Evolutionary conservation across 1,139 yeast genomes (phyloP), one percentile per base, ranked within the genome.

Genomic region (Nakaseomyces uthaithaninus): DNA sequence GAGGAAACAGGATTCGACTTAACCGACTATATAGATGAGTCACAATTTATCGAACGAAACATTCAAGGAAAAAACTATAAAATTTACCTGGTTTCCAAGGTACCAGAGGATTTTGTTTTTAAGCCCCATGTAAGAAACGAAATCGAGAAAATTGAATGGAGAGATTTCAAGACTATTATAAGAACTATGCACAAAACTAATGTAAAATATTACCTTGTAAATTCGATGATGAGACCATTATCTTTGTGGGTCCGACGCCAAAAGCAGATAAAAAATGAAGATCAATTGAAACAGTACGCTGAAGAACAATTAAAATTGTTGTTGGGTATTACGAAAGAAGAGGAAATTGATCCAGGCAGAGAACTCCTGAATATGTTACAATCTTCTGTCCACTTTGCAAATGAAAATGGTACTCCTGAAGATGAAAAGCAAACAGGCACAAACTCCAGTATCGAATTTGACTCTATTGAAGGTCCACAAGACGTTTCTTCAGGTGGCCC

Each of bases 1-100:
- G 99, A 93, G 64, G 99, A 93, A 60, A 91, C 89, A n/a, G 95
- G 98, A 0, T 87, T 81, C 54, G 93, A 89, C 61, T 79, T 86
- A 38, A 64, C 77, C 3, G 77, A 76, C 10, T 73, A 72, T 50
- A 70, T 89, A 39, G 74, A 75, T 46, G 80, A 80, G 46, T 72
- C 78, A 27, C 89, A 82, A 44, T 84, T 73, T 46, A 72, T 87
- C 39, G 97, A 91, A 57, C 74, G 94, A 58, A 84, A 86, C 6
- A 75, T 86, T 28, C 68, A 70, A 40, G 95, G 93, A 10, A 91
- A 91, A 60, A 86, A 85, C 60, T 84, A 84, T 60, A 81, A 87
- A 54, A 83, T 93, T 24, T 93, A 75, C 57, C 66, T 91, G 45
- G 78, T 85, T 18, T 74, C 74, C 37, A 83, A 82, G 42, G 83